These are phyloP conservation scores for Solanum sejunctum DNA, from an alignment of 257 asterid genomes.

Conservation along the genomic window DNA sequence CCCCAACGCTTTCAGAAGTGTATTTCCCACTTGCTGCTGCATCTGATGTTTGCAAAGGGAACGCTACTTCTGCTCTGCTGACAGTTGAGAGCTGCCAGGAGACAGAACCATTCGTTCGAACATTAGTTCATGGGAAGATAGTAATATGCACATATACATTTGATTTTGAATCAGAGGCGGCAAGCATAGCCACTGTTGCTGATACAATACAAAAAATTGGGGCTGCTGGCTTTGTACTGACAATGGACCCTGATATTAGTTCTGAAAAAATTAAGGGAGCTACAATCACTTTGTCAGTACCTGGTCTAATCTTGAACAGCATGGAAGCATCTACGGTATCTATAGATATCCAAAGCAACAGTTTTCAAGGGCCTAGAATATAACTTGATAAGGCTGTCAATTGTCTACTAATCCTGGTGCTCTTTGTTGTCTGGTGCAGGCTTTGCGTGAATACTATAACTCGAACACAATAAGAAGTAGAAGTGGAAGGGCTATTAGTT, in stretches of 20 bases:
- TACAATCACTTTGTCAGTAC: constrained; percentile 25
- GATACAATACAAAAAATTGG: constrained; percentile 29
- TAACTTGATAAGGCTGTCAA: neutral
- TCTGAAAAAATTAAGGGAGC: constrained; percentile 36
- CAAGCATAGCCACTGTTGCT: constrained; percentile 38
- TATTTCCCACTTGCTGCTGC: constrained; percentile 46
- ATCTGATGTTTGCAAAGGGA: constrained; percentile 42
- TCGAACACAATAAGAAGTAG: constrained; percentile 36
- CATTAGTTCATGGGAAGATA: constrained; percentile 47
- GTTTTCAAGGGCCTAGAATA: neutral
- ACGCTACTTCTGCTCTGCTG: constrained; percentile 25
- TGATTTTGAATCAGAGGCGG: constrained; percentile 42
- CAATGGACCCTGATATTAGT: constrained; percentile 48
- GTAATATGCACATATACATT: constrained; percentile 42
- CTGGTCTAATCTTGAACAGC: constrained; percentile 43
- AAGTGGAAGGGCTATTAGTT: constrained; percentile 35
- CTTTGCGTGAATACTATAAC: constrained; percentile 45
- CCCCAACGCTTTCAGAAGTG: constrained; percentile 38
- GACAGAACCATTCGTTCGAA: constrained; percentile 26
- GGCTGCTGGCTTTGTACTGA: constrained; percentile 63
- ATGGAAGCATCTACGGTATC: constrained; percentile 49
- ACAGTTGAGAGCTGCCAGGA: constrained; percentile 47
- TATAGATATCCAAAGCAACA: neutral
- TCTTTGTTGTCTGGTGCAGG: constrained; percentile 17
- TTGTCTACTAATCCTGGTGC: neutral